A percentile compares a stretch with the other conserved stretches of the same genome.
Evolutionary conservation across 2,329 filamentous ascomycete species (phyloP).

Genomic region (Penicillium sp.): DNA sequence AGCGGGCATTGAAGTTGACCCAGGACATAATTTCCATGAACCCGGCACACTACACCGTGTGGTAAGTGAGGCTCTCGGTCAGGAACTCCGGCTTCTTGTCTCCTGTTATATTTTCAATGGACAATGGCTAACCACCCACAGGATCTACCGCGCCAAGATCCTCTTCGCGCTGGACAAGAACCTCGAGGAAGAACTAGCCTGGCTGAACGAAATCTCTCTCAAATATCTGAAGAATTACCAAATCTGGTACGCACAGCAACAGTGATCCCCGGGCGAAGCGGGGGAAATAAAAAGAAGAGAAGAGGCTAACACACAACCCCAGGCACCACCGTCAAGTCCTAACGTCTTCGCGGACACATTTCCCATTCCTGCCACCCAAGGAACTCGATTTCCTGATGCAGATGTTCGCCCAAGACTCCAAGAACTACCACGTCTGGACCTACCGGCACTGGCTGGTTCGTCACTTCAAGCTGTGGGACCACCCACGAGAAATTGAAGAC

Average conservation of each 20-base stretch:
- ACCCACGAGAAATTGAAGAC: constrained; percentile 61
- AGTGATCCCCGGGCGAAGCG: too few species aligned
- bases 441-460: constrained; percentile 80
- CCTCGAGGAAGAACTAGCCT: constrained; percentile 70
- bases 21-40: constrained; percentile 90
- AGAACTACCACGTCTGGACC: constrained; percentile 99
- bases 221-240: constrained; percentile 96
- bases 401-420: constrained; percentile 83
- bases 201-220: constrained; percentile 81
- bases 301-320: constrained; percentile 28
- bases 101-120: background rate
- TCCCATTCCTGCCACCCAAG: constrained; percentile 57
- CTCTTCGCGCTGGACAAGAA: constrained; percentile 65
- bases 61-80: constrained; percentile 55
- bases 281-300: too few species aligned
- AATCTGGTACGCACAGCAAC: too few species aligned
- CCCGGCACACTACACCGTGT: constrained; percentile 96
- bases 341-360: constrained; percentile 49
- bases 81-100: background rate
- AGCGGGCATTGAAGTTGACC: constrained; percentile 75
- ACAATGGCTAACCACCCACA: constrained; percentile 24
- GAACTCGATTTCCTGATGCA: constrained; percentile 73
- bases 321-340: constrained; percentile 59
- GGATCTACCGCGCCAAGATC: constrained; percentile 81
- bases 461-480: constrained; percentile 59